Evolutionary conservation across 2,329 filamentous ascomycete species (phyloP).

Genomic region (Penicillium sp.): DNA sequence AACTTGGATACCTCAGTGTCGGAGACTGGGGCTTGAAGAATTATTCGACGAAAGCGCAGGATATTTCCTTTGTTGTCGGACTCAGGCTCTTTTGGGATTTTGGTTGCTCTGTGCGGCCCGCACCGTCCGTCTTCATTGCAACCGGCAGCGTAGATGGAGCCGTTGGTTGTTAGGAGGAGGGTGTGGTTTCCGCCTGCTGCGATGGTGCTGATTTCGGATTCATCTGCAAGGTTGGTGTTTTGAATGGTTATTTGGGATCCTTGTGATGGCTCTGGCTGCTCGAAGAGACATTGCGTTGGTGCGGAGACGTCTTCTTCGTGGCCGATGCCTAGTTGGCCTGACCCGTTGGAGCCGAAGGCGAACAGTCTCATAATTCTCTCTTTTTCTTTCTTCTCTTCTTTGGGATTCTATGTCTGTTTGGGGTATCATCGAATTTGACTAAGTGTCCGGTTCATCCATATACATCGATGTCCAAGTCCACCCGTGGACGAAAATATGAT

Average conservation of each 20-base stretch:
- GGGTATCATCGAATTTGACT: not conserved
- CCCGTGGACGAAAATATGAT: not conserved
- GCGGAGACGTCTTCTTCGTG: constrained; percentile 69
- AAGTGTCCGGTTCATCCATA: not conserved
- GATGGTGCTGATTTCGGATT: constrained; percentile 37
- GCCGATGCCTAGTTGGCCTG: constrained; percentile 69
- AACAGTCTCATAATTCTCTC: constrained; percentile 51
- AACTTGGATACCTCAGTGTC: constrained; percentile 30
- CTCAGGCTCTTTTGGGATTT: not conserved
- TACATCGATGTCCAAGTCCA: not conserved
- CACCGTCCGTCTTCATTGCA: constrained; percentile 53
- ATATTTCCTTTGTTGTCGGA: constrained; percentile 9
- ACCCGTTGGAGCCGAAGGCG: constrained; percentile 73
- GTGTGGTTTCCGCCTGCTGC: constrained; percentile 83
- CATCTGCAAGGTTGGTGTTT: not conserved
- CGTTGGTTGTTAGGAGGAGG: constrained; percentile 62
- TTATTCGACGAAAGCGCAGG: constrained; percentile 28
- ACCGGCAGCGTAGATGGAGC: constrained; percentile 65
- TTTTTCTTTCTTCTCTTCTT: not conserved
- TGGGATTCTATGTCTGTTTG: not conserved
- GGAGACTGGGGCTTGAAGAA: constrained; percentile 15
- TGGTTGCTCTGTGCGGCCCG: constrained; percentile 16
- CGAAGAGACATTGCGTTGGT: constrained; percentile 62
- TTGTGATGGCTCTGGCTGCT: constrained; percentile 13
- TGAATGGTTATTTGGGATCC: constrained; percentile 15